Evolutionary conservation across 306 rosid species (phyloP), one percentile per base, ranked within the genome.

Genomic region (Abrus precatorius): DNA sequence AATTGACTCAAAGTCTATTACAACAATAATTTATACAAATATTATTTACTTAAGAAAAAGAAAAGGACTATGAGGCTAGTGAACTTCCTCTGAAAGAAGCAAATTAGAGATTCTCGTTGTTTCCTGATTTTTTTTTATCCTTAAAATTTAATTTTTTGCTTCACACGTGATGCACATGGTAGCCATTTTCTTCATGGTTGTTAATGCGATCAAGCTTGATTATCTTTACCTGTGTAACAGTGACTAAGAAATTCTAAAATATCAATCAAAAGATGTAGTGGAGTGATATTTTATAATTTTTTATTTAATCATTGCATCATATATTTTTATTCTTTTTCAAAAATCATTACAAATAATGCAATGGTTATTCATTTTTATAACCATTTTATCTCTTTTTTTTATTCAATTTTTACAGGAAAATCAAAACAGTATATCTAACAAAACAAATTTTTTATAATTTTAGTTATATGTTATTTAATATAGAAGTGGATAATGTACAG

Each of bases 11-110:
- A 45, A 60, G 27, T 30, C 27, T 38, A 4, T 67, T 30, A n/a
- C 12, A 9, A 65, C 43, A 69, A 10, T 50, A 76, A 34, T n/a
- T 3, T 50, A 76, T 49, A 38, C 10, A 50, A 32, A 61, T 36
- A 59, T 43, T 64, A 62, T 5, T 44, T 13, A 9, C 12, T 27
- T 10, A 2, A 44, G 54, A 41, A 33, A 55, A 63, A 36, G 50
- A 50, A 59, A 74, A 68, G 49, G 55, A 74, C 47, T 3, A 41
- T 36, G 6, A 56, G 28, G 4, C 28, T 2, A 4, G 69, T 40
- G 78, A 85, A 36, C 72, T 76, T 69, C 78, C 78, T 69, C 60
- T 59, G 2, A 55, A 56, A 20, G 68, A 81, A 38, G 85, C 69
- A 67, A 82, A 44, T 68, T 68, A 43, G 53, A 49, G 70, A 80